A percentile compares a stretch with the other conserved stretches of the same genome.
phyloP scores from a whole-genome alignment of 768 basidiomycete species.

The Rhizopogon roseolus region DNA sequence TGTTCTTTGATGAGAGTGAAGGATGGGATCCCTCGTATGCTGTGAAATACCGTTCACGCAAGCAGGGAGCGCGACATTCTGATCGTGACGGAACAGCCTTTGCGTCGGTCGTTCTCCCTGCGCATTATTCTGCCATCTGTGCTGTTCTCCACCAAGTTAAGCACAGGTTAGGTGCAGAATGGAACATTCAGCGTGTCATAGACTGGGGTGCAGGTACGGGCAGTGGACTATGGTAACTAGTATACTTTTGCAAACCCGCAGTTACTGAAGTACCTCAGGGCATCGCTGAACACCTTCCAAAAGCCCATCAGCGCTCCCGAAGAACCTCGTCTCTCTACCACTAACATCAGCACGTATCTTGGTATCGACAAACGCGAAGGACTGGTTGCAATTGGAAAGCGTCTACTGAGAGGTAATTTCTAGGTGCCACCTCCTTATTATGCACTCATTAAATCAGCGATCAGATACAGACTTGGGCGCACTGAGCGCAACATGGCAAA shows the following conservation, averaged over 20 bases:
- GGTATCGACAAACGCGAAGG: constrained; percentile 78
- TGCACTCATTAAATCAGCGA: constrained; percentile 11
- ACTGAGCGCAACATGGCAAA: constrained; percentile 50
- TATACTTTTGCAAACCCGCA: not conserved
- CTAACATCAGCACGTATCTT: constrained; percentile 57
- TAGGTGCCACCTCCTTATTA: constrained; percentile 10
- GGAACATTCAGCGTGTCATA: constrained; percentile 55
- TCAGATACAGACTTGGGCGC: constrained; percentile 45
- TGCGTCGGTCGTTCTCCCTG: constrained; percentile 79
- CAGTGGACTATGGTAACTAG: constrained; percentile 72
- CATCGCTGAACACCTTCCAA: constrained; percentile 62
- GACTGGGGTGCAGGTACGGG: constrained; percentile 87
- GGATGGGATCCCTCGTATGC: constrained; percentile 56
- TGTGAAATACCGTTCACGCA: constrained; percentile 53
- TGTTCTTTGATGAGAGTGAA: constrained; percentile 46
- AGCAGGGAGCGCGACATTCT: constrained; percentile 53
- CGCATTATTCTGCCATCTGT: constrained; percentile 76
- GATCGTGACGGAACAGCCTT: constrained; percentile 80
- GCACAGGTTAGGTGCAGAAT: constrained; percentile 57
- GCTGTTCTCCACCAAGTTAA: constrained; percentile 70
- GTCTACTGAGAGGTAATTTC: constrained; percentile 47
- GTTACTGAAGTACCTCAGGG: constrained; percentile 41
- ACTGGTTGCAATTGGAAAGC: constrained; percentile 60
- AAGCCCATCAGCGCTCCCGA: constrained; percentile 24
- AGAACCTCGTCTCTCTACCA: constrained; percentile 35